Percentiles rank a stretch among this genome's conserved stretches.
phyloP scores from a whole-genome alignment of 2,329 filamentous ascomycete genomes.

The Cercospora nicotianae region DNA sequence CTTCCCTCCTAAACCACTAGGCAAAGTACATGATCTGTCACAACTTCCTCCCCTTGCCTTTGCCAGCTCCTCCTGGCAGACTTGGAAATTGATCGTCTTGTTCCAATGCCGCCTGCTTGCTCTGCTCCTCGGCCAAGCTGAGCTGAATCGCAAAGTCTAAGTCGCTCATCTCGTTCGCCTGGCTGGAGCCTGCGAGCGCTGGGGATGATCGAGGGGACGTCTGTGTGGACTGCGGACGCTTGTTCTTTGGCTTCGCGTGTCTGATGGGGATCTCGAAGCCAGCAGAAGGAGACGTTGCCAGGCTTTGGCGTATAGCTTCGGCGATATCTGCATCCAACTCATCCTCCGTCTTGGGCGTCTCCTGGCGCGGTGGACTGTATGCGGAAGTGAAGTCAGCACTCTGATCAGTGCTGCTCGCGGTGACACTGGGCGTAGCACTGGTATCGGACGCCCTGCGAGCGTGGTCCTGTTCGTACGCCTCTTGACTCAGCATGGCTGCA shows the following conservation, averaged over 20 bases:
- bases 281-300: slow-evolving; percentile 34
- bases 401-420: slow-evolving; percentile 41
- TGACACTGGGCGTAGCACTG: slow-evolving; percentile 41
- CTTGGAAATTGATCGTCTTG: slow-evolving; percentile 34
- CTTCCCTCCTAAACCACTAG: not conserved
- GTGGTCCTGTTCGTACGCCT: slow-evolving; percentile 54
- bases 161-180: slow-evolving; percentile 53
- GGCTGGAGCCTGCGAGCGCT: slow-evolving; percentile 42
- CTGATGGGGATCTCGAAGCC: slow-evolving; percentile 49
- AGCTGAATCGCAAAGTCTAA: slow-evolving; percentile 63
- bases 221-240: slow-evolving; percentile 34
- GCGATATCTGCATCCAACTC: slow-evolving; percentile 60
- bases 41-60: slow-evolving; percentile 32
- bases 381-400: slow-evolving; percentile 36
- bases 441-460: slow-evolving; percentile 49
- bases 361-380: slow-evolving; percentile 24
- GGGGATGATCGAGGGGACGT: slow-evolving; percentile 29
- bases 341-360: slow-evolving; percentile 45
- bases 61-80: slow-evolving; percentile 30
- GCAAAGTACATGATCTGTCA: slow-evolving; percentile 7
- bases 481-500: slow-evolving; percentile 62
- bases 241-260: slow-evolving; percentile 43
- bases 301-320: slow-evolving; percentile 60
- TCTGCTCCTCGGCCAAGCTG: slow-evolving; percentile 61
- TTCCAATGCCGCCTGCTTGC: slow-evolving; percentile 31